Evolutionary conservation across 2,329 filamentous ascomycete species (phyloP).

Genomic region (Beauveria sp.): DNA sequence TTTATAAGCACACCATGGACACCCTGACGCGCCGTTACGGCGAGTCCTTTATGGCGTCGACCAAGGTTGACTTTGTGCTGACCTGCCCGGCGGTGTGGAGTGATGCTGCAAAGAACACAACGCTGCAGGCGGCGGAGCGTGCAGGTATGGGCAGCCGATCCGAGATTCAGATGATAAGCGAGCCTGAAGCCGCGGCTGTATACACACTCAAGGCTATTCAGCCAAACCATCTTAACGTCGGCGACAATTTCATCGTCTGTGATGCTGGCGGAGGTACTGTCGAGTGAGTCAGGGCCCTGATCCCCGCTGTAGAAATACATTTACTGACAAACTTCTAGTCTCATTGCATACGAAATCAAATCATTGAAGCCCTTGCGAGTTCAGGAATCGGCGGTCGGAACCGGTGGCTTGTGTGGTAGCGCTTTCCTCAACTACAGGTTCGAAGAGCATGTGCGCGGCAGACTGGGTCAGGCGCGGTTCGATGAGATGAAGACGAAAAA

Average conservation of each 20-base stretch:
- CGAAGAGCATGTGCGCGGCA: slow-evolving; percentile 63
- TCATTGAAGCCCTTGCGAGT: slow-evolving; percentile 64
- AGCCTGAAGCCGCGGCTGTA: slow-evolving; percentile 72
- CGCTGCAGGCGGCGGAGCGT: slow-evolving; percentile 66
- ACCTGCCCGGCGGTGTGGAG: slow-evolving; percentile 82
- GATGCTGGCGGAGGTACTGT: slow-evolving; percentile 59
- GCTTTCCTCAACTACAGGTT: slow-evolving; percentile 76
- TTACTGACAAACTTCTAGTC: slow-evolving; percentile 28
- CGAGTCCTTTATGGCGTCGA: slow-evolving; percentile 69
- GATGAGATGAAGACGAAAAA: slow-evolving; percentile 72
- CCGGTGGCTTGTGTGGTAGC: slow-evolving; percentile 69
- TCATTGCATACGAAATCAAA: slow-evolving; percentile 77
- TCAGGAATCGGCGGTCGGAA: slow-evolving; percentile 73
- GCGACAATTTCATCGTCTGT: slow-evolving; percentile 57
- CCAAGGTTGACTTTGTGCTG: slow-evolving; percentile 70
- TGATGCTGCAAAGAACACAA: slow-evolving; percentile 78
- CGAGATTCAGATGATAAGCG: slow-evolving; percentile 71
- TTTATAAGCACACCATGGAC: slow-evolving; percentile 73
- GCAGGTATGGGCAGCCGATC: slow-evolving; percentile 68
- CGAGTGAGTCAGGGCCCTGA: slow-evolving; percentile 41
- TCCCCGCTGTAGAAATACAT: not conserved
- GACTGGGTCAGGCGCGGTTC: slow-evolving; percentile 60
- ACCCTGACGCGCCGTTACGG: slow-evolving; percentile 67
- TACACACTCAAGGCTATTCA: slow-evolving; percentile 75
- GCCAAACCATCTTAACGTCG: slow-evolving; percentile 63